Conservation (phyloP, 768 basidiomycete species). For the Sarcomyxa edulis region DNA sequence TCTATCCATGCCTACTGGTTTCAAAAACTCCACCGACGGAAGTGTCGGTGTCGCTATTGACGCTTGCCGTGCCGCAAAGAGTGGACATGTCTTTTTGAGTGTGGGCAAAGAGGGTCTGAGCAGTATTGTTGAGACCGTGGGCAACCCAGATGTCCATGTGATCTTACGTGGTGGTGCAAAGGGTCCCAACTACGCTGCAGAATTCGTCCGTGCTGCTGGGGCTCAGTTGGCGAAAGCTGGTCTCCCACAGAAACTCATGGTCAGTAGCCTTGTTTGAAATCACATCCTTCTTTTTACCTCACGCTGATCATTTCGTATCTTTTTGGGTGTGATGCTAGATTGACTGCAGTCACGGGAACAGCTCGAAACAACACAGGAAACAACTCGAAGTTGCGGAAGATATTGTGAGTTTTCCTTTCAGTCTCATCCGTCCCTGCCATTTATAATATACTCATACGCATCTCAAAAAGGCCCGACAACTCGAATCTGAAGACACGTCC, state of each 20-base stretch:
- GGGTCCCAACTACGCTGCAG: constrained; percentile 84
- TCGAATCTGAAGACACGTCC: constrained; percentile 68
- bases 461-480: constrained; percentile 55
- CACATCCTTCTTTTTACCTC: constrained; percentile 5
- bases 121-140: constrained; percentile 95
- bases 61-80: constrained; percentile 88
- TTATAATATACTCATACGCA: constrained; percentile 14
- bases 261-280: constrained; percentile 31
- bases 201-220: constrained; percentile 73
- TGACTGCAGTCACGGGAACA: constrained; percentile 97
- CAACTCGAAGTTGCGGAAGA: constrained; percentile 89
- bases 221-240: constrained; percentile 76
- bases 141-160: constrained; percentile 88
- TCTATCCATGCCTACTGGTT: constrained; percentile 94
- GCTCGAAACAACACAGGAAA: constrained; percentile 83
- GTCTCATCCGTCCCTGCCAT: not conserved
- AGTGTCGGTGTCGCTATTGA: constrained; percentile 89
- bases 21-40: constrained; percentile 98
- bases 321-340: constrained; percentile 43
- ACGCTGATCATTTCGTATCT: not conserved
- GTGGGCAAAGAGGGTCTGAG: constrained; percentile 96
- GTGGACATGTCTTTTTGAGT: constrained; percentile 91
- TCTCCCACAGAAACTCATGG: constrained; percentile 82
- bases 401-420: constrained; percentile 51
- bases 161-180: constrained; percentile 88